These are phyloP conservation scores for Cercospora brassicicola DNA, from an alignment of 2,329 filamentous ascomycete species.

Conservation along the genomic window DNA sequence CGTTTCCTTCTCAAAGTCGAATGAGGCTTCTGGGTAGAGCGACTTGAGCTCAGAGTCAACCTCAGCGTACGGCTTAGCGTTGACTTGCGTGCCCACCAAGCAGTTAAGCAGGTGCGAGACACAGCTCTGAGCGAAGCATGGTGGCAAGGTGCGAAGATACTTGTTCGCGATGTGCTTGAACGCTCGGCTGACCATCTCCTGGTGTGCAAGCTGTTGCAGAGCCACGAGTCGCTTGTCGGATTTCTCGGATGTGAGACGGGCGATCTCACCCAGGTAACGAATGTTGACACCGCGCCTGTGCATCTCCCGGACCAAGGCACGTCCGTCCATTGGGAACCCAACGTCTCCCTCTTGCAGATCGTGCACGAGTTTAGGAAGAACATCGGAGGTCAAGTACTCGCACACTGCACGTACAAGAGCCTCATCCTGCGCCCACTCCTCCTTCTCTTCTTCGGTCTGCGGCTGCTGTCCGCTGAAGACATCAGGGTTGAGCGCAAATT, in stretches of 20 bases:
- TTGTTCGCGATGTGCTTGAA: slow-evolving; percentile 89
- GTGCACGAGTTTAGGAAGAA: slow-evolving; percentile 80
- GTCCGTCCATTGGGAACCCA: slow-evolving; percentile 98
- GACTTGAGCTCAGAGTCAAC: slow-evolving; percentile 71
- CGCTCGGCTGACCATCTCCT: slow-evolving; percentile 91
- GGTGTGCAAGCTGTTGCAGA: slow-evolving; percentile 72
- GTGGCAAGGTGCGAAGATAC: slow-evolving; percentile 76
- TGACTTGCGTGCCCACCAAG: slow-evolving; percentile 74
- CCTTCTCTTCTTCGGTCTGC: slow-evolving; percentile 86
- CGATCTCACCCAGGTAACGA: slow-evolving; percentile 86
- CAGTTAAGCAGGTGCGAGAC: slow-evolving; percentile 91
- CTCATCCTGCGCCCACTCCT: slow-evolving; percentile 79
- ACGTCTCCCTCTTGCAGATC: slow-evolving; percentile 90
- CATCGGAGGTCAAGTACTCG: slow-evolving; percentile 70
- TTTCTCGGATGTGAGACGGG: slow-evolving; percentile 59
- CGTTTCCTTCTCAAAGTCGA: slow-evolving; percentile 76
- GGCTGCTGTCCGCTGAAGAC: slow-evolving; percentile 90
- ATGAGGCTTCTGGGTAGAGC: slow-evolving; percentile 78
- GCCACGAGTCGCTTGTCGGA: slow-evolving; percentile 70
- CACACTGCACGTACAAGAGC: slow-evolving; percentile 83
- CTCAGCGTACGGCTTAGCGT: slow-evolving; percentile 74
- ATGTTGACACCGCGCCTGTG: slow-evolving; percentile 98
- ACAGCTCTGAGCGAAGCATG: slow-evolving; percentile 76
- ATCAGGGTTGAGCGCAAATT: slow-evolving; percentile 88
- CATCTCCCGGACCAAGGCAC: slow-evolving; percentile 80